A percentile compares a stretch with the other conserved stretches of the same genome.
These are phyloP conservation scores for Euphrasia arctica DNA, from an alignment of 305 asterid species.

Conservation along the genomic window DNA sequence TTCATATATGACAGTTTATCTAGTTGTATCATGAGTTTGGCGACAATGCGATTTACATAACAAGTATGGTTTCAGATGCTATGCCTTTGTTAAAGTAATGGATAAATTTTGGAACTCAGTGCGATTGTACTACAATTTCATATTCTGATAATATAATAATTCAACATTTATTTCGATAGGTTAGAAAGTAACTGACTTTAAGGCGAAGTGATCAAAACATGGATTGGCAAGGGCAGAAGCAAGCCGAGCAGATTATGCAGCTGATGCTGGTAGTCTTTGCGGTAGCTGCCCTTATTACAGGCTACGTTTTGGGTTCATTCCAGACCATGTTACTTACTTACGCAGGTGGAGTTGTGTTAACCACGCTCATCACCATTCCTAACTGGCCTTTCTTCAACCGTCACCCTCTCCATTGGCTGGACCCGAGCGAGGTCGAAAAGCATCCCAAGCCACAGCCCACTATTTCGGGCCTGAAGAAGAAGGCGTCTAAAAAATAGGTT, in stretches of 20 bases:
- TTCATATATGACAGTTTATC: background rate
- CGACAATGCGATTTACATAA: background rate
- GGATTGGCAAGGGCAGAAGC: constrained; percentile 99
- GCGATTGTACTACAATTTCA: background rate
- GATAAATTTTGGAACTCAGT: background rate
- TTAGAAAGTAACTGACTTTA: constrained; percentile 18
- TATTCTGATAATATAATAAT: constrained; percentile 4
- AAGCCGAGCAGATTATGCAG: constrained; percentile 91
- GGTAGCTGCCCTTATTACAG: constrained; percentile 51
- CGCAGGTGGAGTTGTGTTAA: constrained; percentile 68
- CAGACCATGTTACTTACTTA: constrained; percentile 67
- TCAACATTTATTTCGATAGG: background rate
- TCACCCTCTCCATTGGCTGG: constrained; percentile 80
- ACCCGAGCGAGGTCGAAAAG: constrained; percentile 73
- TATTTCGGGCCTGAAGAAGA: constrained; percentile 50
- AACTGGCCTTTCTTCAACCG: constrained; percentile 85
- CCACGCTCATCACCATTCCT: constrained; percentile 71
- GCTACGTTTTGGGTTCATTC: constrained; percentile 69
- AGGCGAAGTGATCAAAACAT: constrained; percentile 36
- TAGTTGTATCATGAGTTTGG: background rate
- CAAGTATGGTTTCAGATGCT: background rate
- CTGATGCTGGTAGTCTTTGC: constrained; percentile 64
- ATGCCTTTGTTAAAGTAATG: background rate
- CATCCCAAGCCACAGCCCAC: constrained; percentile 71
- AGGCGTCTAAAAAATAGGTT: constrained; percentile 48